A percentile compares a stretch with the other conserved stretches of the same genome.
phyloP scores from a whole-genome alignment of 1,284 basidiomycete species.

The Inonotus obliquus region DNA sequence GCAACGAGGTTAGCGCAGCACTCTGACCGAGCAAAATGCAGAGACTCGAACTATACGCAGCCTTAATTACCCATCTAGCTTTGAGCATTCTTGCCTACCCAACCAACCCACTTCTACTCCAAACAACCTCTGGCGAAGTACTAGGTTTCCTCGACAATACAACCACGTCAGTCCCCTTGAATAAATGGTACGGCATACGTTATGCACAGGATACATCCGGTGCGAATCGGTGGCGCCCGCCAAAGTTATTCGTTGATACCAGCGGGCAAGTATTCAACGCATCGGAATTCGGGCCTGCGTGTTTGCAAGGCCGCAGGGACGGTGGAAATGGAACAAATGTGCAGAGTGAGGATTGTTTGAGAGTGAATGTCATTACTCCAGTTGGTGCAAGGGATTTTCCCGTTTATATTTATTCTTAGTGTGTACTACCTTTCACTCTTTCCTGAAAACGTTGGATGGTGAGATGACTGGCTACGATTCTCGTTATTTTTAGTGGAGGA shows the following conservation, averaged over 20 bases:
- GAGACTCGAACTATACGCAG: background rate
- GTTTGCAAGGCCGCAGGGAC: constrained; percentile 35
- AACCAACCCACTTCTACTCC: constrained; percentile 16
- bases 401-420: constrained; percentile 38
- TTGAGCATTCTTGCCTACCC: background rate
- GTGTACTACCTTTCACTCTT: constrained; percentile 12
- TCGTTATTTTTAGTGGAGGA: constrained; percentile 22
- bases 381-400: constrained; percentile 32
- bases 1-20: background rate
- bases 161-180: constrained; percentile 29
- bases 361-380: constrained; percentile 39
- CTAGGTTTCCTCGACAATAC: constrained; percentile 34
- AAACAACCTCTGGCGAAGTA: constrained; percentile 31
- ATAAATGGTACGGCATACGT: constrained; percentile 38
- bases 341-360: constrained; percentile 40
- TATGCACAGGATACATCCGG: constrained; percentile 38
- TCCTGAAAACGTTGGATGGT: background rate
- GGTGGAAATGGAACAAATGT: constrained; percentile 38
- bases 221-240: constrained; percentile 37
- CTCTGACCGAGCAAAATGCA: background rate
- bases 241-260: constrained; percentile 26
- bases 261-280: constrained; percentile 31
- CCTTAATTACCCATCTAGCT: background rate
- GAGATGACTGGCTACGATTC: background rate
- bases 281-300: constrained; percentile 37